Percentiles rank a stretch among this genome's conserved stretches.
These are phyloP conservation scores for Rhazya stricta DNA, from an alignment of 257 asterid species.

Conservation along the genomic window DNA sequence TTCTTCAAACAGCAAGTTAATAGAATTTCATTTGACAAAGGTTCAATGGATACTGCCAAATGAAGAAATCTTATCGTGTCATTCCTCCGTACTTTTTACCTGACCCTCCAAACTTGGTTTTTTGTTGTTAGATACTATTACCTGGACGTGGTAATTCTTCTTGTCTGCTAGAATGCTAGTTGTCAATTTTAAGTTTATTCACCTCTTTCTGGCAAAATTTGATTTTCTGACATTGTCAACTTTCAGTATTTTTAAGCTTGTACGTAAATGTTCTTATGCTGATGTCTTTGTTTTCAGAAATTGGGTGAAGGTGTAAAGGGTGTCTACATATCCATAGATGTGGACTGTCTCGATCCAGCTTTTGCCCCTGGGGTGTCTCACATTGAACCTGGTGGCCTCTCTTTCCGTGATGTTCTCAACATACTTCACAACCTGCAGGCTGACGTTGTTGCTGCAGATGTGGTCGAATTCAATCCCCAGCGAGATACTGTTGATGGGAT, in stretches of 20 bases:
- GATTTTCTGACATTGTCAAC: not conserved
- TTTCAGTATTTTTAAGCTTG: not conserved
- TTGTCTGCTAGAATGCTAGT: not conserved
- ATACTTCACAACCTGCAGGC: conserved; percentile 91
- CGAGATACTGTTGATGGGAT: conserved; percentile 96
- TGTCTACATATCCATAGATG: conserved; percentile 80
- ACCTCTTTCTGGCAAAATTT: not conserved
- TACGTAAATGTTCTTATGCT: conserved; percentile 5
- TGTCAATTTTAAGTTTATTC: not conserved
- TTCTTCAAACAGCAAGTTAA: not conserved
- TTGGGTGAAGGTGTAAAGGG: conserved; percentile 98
- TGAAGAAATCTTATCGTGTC: not conserved
- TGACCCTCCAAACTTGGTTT: not conserved
- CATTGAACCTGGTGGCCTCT: conserved; percentile 98
- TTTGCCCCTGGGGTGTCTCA: conserved; percentile 99
- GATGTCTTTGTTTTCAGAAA: conserved; percentile 45
- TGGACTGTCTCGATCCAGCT: conserved; percentile 96
- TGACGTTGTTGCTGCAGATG: conserved; percentile 89
- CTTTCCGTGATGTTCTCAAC: conserved; percentile 92
- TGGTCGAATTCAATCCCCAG: conserved; percentile 95
- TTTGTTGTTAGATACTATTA: not conserved
- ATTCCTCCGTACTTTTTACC: not conserved
- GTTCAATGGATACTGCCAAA: not conserved
- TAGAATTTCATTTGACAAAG: not conserved
- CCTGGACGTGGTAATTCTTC: too few species aligned